phyloP scores from a whole-genome alignment of 768 basidiomycete species.

The Dacryopinax primogenitus region DNA sequence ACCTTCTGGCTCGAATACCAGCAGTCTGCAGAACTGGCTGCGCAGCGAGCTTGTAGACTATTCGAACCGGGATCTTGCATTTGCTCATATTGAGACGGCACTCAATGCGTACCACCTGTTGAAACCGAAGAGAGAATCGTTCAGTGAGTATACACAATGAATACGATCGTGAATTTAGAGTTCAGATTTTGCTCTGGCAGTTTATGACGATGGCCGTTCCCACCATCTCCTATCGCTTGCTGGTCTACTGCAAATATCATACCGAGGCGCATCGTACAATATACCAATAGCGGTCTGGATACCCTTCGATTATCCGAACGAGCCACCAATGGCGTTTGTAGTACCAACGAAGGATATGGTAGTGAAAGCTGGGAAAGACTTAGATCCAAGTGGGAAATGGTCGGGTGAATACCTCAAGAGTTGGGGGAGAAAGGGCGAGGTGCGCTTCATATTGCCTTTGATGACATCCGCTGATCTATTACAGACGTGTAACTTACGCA shows the following conservation, averaged over 20 bases:
- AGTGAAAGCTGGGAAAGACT: conserved; percentile 55
- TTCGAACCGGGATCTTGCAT: neutral
- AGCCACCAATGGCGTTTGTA: conserved; percentile 78
- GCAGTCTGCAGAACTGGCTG: conserved; percentile 4
- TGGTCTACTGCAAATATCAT: conserved; percentile 80
- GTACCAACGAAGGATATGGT: conserved; percentile 86
- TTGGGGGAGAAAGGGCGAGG: conserved; percentile 80
- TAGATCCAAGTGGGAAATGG: conserved; percentile 73
- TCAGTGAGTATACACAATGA: neutral
- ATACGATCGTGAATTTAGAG: neutral
- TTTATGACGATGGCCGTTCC: conserved; percentile 87
- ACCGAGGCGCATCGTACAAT: conserved; percentile 66
- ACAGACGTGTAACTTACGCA: conserved; percentile 65
- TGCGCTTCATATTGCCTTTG: conserved; percentile 29
- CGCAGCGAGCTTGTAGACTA: conserved; percentile 4
- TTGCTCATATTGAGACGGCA: neutral
- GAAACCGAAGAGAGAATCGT: conserved; percentile 4
- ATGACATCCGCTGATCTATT: conserved; percentile 11
- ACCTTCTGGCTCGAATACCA: neutral
- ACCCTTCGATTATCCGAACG: conserved; percentile 66
- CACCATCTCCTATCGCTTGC: conserved; percentile 83
- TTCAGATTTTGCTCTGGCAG: conserved; percentile 32
- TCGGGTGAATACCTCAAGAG: conserved; percentile 52
- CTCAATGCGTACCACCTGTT: neutral
- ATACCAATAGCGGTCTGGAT: conserved; percentile 89